phyloP scores from a whole-genome alignment of 2,329 filamentous ascomycete genomes.

The Rachicladosporium sp. region DNA sequence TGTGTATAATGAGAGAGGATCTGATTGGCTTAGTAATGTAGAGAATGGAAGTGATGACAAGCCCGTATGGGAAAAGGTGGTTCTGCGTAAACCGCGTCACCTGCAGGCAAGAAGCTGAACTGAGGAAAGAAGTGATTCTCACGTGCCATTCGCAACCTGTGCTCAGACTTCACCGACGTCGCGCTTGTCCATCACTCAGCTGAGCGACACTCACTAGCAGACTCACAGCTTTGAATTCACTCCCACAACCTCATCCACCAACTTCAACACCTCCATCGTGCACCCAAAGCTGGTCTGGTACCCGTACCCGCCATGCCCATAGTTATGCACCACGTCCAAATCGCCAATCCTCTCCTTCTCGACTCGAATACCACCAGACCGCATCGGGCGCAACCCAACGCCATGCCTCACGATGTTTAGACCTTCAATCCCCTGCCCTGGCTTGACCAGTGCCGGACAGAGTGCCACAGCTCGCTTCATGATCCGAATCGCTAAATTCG shows the following conservation, averaged over 20 bases:
- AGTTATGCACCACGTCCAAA: slow-evolving; percentile 58
- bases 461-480: slow-evolving; percentile 63
- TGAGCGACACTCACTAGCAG: too few species aligned
- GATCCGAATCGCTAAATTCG: slow-evolving; percentile 67
- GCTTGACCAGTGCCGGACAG: slow-evolving; percentile 49
- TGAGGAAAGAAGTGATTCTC: too few species aligned
- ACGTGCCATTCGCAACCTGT: too few species aligned
- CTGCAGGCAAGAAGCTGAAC: too few species aligned
- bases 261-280: slow-evolving; percentile 27
- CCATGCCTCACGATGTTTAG: slow-evolving; percentile 68
- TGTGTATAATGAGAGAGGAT: too few species aligned
- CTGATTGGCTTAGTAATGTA: too few species aligned
- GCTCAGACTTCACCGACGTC: too few species aligned
- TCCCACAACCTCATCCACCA: slow-evolving; percentile 25
- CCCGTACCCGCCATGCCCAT: slow-evolving; percentile 69
- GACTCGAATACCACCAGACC: slow-evolving; percentile 60
- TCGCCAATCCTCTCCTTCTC: slow-evolving; percentile 58
- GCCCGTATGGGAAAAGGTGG: too few species aligned
- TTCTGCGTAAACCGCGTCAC: too few species aligned
- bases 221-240: slow-evolving; percentile 15
- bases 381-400: slow-evolving; percentile 66
- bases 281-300: slow-evolving; percentile 41
- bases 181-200: too few species aligned
- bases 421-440: slow-evolving; percentile 56
- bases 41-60: too few species aligned